These are phyloP conservation scores for Pontederia crassipes DNA, from an alignment of 176 grass and related monocot genomes.

Conservation along the genomic window DNA sequence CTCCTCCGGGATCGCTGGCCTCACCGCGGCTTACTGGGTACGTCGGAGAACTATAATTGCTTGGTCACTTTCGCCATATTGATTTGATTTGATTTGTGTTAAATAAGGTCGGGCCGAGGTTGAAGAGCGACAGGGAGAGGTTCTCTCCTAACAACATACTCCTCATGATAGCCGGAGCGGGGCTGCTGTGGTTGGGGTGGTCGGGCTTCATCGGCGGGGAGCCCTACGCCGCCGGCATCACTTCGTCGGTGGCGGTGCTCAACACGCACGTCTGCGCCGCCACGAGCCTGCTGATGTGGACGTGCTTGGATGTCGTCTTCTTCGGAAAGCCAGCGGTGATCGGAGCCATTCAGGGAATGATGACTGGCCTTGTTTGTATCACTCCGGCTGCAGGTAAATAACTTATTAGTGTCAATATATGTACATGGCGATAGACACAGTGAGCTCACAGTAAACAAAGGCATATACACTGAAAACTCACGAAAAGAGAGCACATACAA, in stretches of 20 bases:
- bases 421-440: too few relatives aligned
- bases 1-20: slow-evolving; percentile 71
- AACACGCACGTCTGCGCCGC: slow-evolving; percentile 21
- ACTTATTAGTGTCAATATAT: too few relatives aligned
- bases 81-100: not conserved
- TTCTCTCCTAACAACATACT: slow-evolving; percentile 21
- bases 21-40: slow-evolving; percentile 94
- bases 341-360: slow-evolving; percentile 19
- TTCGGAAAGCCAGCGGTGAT: slow-evolving; percentile 13
- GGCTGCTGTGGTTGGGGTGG: slow-evolving; percentile 14
- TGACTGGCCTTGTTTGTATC: slow-evolving; percentile 16
- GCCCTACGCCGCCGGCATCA: not conserved
- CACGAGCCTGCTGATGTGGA: too few relatives aligned
- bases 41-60: not conserved
- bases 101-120: slow-evolving; percentile 2
- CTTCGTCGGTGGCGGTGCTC: slow-evolving; percentile 7
- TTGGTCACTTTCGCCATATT: too few relatives aligned
- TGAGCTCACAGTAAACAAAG: too few relatives aligned
- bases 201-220: slow-evolving; percentile 18
- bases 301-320: not conserved
- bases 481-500: too few relatives aligned
- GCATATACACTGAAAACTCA: too few relatives aligned
- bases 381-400: too few relatives aligned
- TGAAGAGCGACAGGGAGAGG: slow-evolving; percentile 16
- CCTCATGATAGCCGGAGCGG: slow-evolving; percentile 4